These are phyloP conservation scores for Phenoliferia sp. DNA, from an alignment of 1,284 basidiomycete species.

Conservation along the genomic window DNA sequence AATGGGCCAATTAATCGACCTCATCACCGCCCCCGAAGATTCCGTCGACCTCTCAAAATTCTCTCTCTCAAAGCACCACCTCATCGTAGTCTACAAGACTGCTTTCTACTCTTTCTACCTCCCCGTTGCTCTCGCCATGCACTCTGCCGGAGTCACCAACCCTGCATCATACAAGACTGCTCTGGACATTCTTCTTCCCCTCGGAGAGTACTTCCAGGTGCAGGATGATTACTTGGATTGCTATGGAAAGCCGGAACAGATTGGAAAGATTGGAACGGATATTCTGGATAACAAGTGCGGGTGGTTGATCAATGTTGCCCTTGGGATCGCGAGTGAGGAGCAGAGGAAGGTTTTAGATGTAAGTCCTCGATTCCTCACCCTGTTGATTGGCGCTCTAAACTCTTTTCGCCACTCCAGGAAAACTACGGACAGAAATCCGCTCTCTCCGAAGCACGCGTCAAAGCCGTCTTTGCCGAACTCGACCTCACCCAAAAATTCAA, in stretches of 20 bases:
- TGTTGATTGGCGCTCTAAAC: background rate
- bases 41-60: conserved; percentile 81
- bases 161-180: conserved; percentile 71
- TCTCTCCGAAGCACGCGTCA: conserved; percentile 62
- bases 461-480: conserved; percentile 70
- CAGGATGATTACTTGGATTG: conserved; percentile 98
- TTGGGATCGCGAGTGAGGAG: conserved; percentile 61
- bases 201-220: conserved; percentile 98
- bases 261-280: conserved; percentile 97
- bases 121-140: conserved; percentile 91
- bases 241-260: conserved; percentile 80
- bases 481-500: conserved; percentile 65
- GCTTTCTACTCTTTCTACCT: conserved; percentile 99
- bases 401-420: conserved; percentile 47
- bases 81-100: conserved; percentile 97
- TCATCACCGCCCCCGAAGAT: conserved; percentile 92
- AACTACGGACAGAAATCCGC: conserved; percentile 84
- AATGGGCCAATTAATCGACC: conserved; percentile 90
- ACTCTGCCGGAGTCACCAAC: conserved; percentile 63
- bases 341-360: conserved; percentile 55
- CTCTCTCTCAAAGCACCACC: conserved; percentile 72
- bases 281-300: conserved; percentile 99
- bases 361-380: conserved; percentile 19
- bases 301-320: conserved; percentile 90
- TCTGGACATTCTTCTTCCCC: conserved; percentile 76